Percentiles rank a stretch among this genome's conserved stretches.
These are phyloP conservation scores for Betula pendula DNA, from an alignment of 306 rosid species.

Conservation along the genomic window DNA sequence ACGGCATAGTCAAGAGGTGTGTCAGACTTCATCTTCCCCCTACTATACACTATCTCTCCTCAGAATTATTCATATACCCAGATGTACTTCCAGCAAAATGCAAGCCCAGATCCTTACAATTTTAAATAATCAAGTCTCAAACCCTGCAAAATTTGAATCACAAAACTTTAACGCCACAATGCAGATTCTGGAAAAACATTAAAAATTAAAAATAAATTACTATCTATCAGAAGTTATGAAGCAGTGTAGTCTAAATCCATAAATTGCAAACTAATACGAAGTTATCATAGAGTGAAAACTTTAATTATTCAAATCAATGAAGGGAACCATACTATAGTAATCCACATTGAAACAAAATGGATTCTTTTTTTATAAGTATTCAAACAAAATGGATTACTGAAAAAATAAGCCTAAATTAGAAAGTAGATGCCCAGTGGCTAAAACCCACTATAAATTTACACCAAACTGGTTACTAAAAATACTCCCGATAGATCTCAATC, in stretches of 20 bases:
- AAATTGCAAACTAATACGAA: background rate
- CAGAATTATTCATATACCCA: slow-evolving; percentile 44
- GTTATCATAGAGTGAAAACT: background rate
- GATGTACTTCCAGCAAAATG: slow-evolving; percentile 20
- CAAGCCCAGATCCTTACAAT: slow-evolving; percentile 24
- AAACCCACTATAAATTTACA: slow-evolving; percentile 39
- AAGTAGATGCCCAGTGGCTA: slow-evolving; percentile 36
- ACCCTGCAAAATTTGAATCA: slow-evolving; percentile 24
- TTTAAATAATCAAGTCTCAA: slow-evolving; percentile 19
- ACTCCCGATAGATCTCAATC: slow-evolving; percentile 60
- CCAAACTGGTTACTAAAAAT: slow-evolving; percentile 31
- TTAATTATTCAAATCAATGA: slow-evolving; percentile 24
- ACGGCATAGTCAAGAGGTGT: slow-evolving; percentile 88
- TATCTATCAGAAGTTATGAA: slow-evolving; percentile 21
- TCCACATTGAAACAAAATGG: slow-evolving; percentile 27
- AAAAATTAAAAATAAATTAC: background rate
- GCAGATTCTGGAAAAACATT: slow-evolving; percentile 31
- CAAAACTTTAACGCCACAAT: slow-evolving; percentile 25
- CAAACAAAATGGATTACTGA: slow-evolving; percentile 1
- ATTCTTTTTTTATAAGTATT: too few relatives aligned
- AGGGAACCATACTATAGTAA: slow-evolving; percentile 35
- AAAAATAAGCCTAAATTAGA: slow-evolving; percentile 16
- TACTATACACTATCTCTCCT: slow-evolving; percentile 34
- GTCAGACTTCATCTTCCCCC: slow-evolving; percentile 80
- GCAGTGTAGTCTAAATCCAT: slow-evolving; percentile 15